Evolutionary conservation across 768 basidiomycete species (phyloP), one percentile per base, ranked within the genome.

Genomic region (Leccinum uliginosum): DNA sequence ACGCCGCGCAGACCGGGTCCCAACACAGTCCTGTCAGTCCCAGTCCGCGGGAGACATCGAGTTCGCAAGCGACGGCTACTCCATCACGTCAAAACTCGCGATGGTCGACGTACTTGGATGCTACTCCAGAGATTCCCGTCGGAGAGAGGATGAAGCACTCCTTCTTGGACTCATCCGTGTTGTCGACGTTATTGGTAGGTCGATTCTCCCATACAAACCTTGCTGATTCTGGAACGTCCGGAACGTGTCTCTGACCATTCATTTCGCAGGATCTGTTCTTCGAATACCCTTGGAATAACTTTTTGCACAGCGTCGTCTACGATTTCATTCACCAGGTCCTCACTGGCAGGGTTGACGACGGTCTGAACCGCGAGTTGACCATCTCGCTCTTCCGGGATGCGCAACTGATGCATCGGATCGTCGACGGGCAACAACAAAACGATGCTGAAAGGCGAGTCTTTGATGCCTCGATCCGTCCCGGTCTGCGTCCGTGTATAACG

Each of bases 281-380:
- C 69, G 87, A 89, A 58, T 97, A 88, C 65, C 94, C 95, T 1
- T 93, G 91, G 88, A 98, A 99, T 73, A 98, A 98, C 69, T 98
- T 98, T 71, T 74, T 98, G 29, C 97, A 99, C 69, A 93, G 91
- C 65, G 88, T 94, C 29, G 93, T 97, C 17, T 98, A 98, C 68
- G 97, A 99, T 69, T 77, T 97, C 56, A 79, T 98, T 1, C 97
- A 98, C 68, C 97, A 98, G 71, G 87, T 98, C 46, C 79, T 99
- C 54, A 95, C 91, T 2, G 95, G 93, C 14, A 83, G 86, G 24
- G 81, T 94, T 21, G 90, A 93, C 15, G 77, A 78, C n/a, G 87
- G 91, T 4, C 79, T 84, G 51, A 97, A 97, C 65, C 84, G 91
- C 55, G 88, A 94, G 62, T 79, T 98, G 30, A 85, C 87, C 21